These are phyloP conservation scores for Tetracentron sinense DNA, from an alignment of 164 flowering plant genomes.

Conservation along the genomic window DNA sequence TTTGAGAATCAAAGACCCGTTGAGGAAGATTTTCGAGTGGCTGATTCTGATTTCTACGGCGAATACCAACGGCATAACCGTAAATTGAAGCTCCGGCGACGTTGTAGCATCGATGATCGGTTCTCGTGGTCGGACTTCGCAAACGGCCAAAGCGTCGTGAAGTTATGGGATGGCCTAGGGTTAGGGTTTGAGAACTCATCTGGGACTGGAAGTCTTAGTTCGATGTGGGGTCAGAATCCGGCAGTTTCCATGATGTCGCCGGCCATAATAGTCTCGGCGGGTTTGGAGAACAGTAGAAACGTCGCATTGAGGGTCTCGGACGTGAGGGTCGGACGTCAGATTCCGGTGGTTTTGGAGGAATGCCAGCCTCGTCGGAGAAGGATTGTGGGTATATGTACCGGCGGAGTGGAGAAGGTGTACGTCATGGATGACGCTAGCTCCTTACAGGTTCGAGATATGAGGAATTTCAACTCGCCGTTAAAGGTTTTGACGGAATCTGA, in stretches of 20 bases:
- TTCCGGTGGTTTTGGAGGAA: slow-evolving; percentile 49
- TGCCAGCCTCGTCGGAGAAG: slow-evolving; percentile 34
- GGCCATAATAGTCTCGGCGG: slow-evolving; percentile 38
- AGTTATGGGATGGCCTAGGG: slow-evolving; percentile 69
- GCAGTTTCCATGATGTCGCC: slow-evolving; percentile 26
- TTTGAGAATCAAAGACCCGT: slow-evolving; percentile 2
- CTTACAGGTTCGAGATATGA: slow-evolving; percentile 24
- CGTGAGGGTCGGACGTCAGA: slow-evolving; percentile 32
- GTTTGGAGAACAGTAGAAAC: slow-evolving; percentile 7
- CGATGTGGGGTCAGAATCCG: slow-evolving; percentile 36
- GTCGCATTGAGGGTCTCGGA: slow-evolving; percentile 47
- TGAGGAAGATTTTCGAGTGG: slow-evolving; percentile 35
- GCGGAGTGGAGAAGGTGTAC: slow-evolving; percentile 16
- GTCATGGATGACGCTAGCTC: slow-evolving; percentile 10
- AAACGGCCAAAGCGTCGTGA: slow-evolving; percentile 57
- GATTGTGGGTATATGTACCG: slow-evolving; percentile 19
- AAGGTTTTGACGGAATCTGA: slow-evolving; percentile 32
- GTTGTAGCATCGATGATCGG: slow-evolving; percentile 24
- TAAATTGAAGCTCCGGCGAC: slow-evolving; percentile 24
- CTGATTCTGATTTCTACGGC: slow-evolving; percentile 17
- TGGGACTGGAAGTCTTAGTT: slow-evolving; percentile 19
- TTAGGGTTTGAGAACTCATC: slow-evolving; percentile 25
- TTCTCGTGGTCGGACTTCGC: slow-evolving; percentile 50
- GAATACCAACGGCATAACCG: slow-evolving; percentile 22
- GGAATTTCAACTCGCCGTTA: slow-evolving; percentile 29